Conservation (phyloP, 2,329 filamentous ascomycete species). For the Akanthomyces uredinophilus region DNA sequence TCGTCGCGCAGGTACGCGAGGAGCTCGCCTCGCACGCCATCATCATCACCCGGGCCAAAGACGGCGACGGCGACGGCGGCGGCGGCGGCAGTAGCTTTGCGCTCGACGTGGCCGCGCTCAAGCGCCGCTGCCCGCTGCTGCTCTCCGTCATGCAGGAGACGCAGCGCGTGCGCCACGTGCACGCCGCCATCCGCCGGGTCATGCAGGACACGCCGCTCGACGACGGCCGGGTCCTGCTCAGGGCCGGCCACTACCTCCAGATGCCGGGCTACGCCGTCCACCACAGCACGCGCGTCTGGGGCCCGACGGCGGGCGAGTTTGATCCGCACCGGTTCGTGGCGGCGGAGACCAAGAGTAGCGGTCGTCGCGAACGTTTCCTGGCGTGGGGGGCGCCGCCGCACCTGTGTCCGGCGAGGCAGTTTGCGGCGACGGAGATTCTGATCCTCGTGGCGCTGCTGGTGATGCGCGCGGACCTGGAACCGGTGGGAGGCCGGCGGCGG, state of each 20-base stretch:
- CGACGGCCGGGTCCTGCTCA: constrained; percentile 30
- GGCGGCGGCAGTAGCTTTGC: constrained; percentile 10
- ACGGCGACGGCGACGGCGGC: background rate
- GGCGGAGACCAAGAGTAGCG: background rate
- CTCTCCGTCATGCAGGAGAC: constrained; percentile 34
- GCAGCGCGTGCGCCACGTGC: constrained; percentile 24
- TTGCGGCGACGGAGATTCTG: constrained; percentile 25
- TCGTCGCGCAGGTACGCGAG: constrained; percentile 34
- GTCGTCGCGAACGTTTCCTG: constrained; percentile 13
- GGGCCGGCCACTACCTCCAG: constrained; percentile 29
- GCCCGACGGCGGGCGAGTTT: constrained; percentile 25
- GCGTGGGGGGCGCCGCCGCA: constrained; percentile 27
- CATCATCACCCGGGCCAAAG: background rate
- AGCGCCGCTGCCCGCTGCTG: constrained; percentile 29
- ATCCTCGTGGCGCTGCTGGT: constrained; percentile 19
- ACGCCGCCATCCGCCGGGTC: constrained; percentile 27
- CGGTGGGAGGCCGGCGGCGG: background rate
- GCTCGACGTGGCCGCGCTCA: constrained; percentile 30
- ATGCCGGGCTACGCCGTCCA: constrained; percentile 31
- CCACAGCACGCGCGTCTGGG: constrained; percentile 29
- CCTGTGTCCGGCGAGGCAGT: constrained; percentile 26
- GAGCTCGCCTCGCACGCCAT: constrained; percentile 29
- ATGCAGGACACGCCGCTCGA: constrained; percentile 28
- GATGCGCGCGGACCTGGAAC: constrained; percentile 16
- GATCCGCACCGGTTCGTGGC: constrained; percentile 27